A percentile compares a stretch with the other conserved stretches of the same genome.
Evolutionary conservation across 2,329 filamentous ascomycete genomes (phyloP).

Genomic region (Colletotrichum coccodes): DNA sequence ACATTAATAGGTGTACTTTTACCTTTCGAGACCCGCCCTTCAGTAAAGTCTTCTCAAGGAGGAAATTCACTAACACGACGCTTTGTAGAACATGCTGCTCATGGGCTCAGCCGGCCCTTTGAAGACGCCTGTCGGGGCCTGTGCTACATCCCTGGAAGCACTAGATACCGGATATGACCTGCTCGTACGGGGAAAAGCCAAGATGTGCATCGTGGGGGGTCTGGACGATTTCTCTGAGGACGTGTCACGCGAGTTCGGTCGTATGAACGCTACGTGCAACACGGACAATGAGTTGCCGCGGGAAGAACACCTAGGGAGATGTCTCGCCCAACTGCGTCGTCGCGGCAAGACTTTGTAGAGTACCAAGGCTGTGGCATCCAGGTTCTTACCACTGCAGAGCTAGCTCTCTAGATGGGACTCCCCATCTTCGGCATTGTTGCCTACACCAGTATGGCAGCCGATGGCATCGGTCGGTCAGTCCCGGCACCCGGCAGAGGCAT

Average conservation of each 20-base stretch:
- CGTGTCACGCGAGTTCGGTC: conserved; percentile 43
- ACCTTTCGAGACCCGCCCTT: too few relatives aligned
- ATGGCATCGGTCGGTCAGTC: conserved; percentile 47
- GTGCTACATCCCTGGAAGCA: conserved; percentile 48
- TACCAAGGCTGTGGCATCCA: conserved; percentile 48
- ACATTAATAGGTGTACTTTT: too few relatives aligned
- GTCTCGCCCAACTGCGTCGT: conserved; percentile 45
- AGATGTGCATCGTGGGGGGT: conserved; percentile 46
- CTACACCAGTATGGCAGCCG: conserved; percentile 42
- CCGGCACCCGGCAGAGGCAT: conserved; percentile 50
- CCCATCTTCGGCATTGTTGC: conserved; percentile 48
- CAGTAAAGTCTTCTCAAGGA: too few relatives aligned
- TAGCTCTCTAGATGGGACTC: conserved; percentile 47
- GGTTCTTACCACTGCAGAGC: conserved; percentile 42
- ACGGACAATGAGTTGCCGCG: conserved; percentile 39
- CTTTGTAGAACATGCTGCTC: conserved; percentile 55
- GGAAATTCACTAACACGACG: too few relatives aligned
- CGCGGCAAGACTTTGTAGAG: conserved; percentile 49
- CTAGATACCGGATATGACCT: conserved; percentile 47
- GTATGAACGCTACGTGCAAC: conserved; percentile 49
- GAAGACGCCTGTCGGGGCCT: conserved; percentile 47
- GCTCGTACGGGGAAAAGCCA: conserved; percentile 42
- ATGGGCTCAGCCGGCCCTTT: conserved; percentile 46
- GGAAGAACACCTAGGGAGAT: conserved; percentile 45
- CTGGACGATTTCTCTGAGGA: conserved; percentile 46